Conservation (phyloP, 768 basidiomycete genomes). For the Lepiota venenata region DNA sequence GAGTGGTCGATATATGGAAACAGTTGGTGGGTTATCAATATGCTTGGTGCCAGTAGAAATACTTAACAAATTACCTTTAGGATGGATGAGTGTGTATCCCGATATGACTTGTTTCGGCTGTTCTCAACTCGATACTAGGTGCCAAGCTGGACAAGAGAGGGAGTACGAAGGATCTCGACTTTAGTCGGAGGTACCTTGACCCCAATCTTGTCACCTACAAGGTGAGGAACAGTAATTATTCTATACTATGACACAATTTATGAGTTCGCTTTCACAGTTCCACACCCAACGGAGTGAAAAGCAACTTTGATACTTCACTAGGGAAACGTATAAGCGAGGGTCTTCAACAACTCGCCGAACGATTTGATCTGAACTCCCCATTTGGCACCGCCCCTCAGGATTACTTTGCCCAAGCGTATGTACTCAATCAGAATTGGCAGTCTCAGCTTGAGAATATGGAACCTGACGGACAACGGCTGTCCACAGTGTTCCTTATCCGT, state of each 20-base stretch:
- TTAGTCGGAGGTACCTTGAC: constrained; percentile 74
- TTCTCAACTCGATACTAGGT: constrained; percentile 25
- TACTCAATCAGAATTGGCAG: not conserved
- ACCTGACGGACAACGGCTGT: constrained; percentile 3
- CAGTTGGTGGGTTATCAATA: constrained; percentile 53
- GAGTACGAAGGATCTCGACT: constrained; percentile 49
- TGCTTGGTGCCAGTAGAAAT: not conserved
- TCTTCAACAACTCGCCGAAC: constrained; percentile 46
- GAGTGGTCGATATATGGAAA: constrained; percentile 91
- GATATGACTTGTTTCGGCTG: not conserved
- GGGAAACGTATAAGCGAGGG: constrained; percentile 55
- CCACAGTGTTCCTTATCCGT: constrained; percentile 57
- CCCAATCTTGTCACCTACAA: constrained; percentile 77
- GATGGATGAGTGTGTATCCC: constrained; percentile 59
- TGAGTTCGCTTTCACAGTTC: constrained; percentile 38
- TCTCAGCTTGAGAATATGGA: not conserved
- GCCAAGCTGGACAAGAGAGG: constrained; percentile 42
- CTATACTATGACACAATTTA: not conserved
- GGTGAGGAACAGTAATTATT: constrained; percentile 27
- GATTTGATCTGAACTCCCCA: constrained; percentile 57
- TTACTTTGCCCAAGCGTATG: constrained; percentile 63
- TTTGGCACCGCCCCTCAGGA: constrained; percentile 78
- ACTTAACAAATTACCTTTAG: constrained; percentile 18
- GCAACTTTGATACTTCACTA: constrained; percentile 57
- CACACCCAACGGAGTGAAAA: constrained; percentile 53